These are phyloP conservation scores for Gentiana macrophylla DNA, from an alignment of 257 asterid genomes.

Conservation along the genomic window DNA sequence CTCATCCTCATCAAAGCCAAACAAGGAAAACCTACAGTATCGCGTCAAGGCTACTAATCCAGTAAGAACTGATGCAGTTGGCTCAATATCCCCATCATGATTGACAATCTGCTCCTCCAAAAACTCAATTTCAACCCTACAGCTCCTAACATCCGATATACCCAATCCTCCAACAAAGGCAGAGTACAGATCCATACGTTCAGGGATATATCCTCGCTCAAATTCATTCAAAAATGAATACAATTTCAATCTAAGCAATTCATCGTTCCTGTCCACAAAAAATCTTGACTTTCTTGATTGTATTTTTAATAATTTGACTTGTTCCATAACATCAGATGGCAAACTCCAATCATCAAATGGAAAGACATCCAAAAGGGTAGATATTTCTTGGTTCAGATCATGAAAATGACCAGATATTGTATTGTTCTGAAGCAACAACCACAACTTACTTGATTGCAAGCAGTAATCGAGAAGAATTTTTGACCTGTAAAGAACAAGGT, in stretches of 20 bases:
- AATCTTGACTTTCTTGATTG: constrained; percentile 50
- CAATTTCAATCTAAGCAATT: constrained; percentile 42
- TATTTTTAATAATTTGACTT: constrained; percentile 47
- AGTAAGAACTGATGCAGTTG: constrained; percentile 43
- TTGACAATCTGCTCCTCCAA: constrained; percentile 83
- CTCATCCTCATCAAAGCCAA: constrained; percentile 70
- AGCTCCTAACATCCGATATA: constrained; percentile 38
- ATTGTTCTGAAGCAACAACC: constrained; percentile 78
- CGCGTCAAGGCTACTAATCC: constrained; percentile 70
- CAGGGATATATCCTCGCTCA: constrained; percentile 56
- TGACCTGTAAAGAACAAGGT: constrained; percentile 80
- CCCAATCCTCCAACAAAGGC: constrained; percentile 52
- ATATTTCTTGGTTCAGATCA: constrained; percentile 73
- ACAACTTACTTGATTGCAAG: constrained; percentile 57
- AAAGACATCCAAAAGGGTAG: constrained; percentile 77
- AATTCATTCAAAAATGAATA: constrained; percentile 62
- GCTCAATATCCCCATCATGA: constrained; percentile 80
- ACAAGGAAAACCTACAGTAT: constrained; percentile 69
- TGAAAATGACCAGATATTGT: constrained; percentile 75
- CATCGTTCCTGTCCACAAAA: constrained; percentile 49
- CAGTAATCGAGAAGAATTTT: constrained; percentile 72
- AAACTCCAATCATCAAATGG: constrained; percentile 40
- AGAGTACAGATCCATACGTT: constrained; percentile 25
- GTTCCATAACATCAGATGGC: constrained; percentile 65
- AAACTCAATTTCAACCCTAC: constrained; percentile 70